Evolutionary conservation across 352 stramenopile species (phyloP).

Genomic region (Globisporangium abappressorium): DNA sequence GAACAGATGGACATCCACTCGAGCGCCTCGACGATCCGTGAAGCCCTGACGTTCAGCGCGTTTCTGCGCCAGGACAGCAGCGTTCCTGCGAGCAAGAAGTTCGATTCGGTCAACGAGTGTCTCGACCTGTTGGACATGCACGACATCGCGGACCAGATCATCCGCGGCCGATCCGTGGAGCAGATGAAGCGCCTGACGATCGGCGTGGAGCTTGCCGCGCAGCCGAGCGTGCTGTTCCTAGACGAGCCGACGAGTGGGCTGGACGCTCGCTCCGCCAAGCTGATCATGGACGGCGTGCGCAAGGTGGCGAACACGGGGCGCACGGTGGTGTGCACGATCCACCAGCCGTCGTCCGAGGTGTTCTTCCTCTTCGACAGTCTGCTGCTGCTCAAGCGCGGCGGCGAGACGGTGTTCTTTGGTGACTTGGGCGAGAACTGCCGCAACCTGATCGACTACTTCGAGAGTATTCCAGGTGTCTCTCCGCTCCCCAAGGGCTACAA

Average conservation of each 20-base stretch:
- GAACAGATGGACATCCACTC: not conserved
- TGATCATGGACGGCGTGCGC: slow-evolving; percentile 74
- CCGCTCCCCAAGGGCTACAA: slow-evolving; percentile 25
- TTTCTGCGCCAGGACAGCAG: slow-evolving; percentile 37
- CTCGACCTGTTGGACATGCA: slow-evolving; percentile 62
- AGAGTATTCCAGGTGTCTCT: not conserved
- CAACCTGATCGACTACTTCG: not conserved
- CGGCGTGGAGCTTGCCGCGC: slow-evolving; percentile 59
- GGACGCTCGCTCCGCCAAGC: slow-evolving; percentile 70
- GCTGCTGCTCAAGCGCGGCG: slow-evolving; percentile 55
- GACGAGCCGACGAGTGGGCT: slow-evolving; percentile 72
- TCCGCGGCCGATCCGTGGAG: slow-evolving; percentile 20
- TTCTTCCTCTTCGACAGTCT: slow-evolving; percentile 83
- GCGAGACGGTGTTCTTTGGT: slow-evolving; percentile 33
- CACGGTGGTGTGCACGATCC: slow-evolving; percentile 13
- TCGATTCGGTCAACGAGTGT: slow-evolving; percentile 48
- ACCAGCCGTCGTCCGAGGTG: not conserved
- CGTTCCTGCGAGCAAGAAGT: slow-evolving; percentile 16
- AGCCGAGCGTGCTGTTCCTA: slow-evolving; percentile 70
- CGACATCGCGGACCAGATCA: slow-evolving; percentile 30
- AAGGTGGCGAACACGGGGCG: slow-evolving; percentile 51
- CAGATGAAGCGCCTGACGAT: slow-evolving; percentile 39
- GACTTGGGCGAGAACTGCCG: not conserved
- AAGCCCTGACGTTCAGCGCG: slow-evolving; percentile 50
- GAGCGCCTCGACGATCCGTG: not conserved